phyloP scores from a whole-genome alignment of 306 rosid species.

The Hylodesmum podocarpum region DNA sequence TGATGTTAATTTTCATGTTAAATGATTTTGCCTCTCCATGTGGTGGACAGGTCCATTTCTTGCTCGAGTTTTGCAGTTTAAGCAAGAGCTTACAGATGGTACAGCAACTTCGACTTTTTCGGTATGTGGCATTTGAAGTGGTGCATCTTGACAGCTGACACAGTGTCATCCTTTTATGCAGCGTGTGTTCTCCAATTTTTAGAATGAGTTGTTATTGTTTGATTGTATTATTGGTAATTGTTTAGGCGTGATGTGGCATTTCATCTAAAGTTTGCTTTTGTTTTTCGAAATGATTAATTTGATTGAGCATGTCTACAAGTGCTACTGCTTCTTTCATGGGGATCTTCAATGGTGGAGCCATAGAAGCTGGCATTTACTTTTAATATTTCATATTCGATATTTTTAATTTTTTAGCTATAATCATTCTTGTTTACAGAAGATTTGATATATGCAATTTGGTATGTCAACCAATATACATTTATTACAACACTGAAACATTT shows the following conservation, averaged over 20 bases:
- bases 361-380: not conserved
- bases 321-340: not conserved
- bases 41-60: slow-evolving; percentile 67
- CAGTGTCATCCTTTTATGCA: not conserved
- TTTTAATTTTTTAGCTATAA: not conserved
- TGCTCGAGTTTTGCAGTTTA: slow-evolving; percentile 82
- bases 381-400: not conserved
- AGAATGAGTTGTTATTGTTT: slow-evolving; percentile 12
- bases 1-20: not conserved
- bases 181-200: not conserved
- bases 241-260: not conserved
- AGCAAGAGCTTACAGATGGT: slow-evolving; percentile 94
- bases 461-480: not conserved
- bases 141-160: not conserved
- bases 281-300: slow-evolving; percentile 2
- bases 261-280: not conserved
- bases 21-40: not conserved
- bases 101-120: slow-evolving; percentile 80
- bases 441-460: slow-evolving; percentile 2
- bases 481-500: not conserved
- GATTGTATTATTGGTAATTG: slow-evolving; percentile 22
- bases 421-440: not conserved
- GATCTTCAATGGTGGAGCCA: not conserved
- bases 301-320: not conserved
- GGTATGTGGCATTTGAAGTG: slow-evolving; percentile 47